Conservation (phyloP, 164 flowering plant species). For the Platanus orientalis region DNA sequence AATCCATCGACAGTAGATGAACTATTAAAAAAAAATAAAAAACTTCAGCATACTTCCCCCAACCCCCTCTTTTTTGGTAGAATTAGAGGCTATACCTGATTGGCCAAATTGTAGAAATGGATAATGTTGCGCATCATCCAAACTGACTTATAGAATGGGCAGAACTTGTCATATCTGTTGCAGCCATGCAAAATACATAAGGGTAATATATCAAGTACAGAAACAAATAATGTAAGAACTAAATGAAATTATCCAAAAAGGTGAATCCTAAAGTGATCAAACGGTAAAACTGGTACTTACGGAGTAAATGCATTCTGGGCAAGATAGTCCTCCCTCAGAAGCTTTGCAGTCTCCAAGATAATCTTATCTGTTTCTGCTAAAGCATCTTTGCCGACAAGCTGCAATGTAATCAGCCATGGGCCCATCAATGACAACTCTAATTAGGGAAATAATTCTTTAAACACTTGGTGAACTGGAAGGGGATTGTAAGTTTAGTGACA, state of each 20-base stretch:
- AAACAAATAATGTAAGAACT: too few species aligned
- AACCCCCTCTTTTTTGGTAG: too few species aligned
- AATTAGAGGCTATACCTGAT: constrained; percentile 50
- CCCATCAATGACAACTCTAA: background rate
- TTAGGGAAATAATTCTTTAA: background rate
- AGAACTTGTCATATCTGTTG: constrained; percentile 88
- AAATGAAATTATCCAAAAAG: background rate
- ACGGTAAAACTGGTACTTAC: constrained; percentile 38
- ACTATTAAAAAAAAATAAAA: background rate
- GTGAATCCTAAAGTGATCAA: background rate
- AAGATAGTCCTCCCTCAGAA: constrained; percentile 96
- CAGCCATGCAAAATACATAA: constrained; percentile 9
- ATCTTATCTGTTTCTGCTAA: constrained; percentile 96
- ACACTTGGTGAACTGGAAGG: too few species aligned
- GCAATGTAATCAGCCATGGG: constrained; percentile 22
- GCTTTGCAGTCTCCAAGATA: constrained; percentile 93
- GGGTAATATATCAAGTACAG: background rate
- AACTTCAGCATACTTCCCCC: too few species aligned
- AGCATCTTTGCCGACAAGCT: constrained; percentile 99
- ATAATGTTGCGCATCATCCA: constrained; percentile 99
- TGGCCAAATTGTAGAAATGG: constrained; percentile 88
- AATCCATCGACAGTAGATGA: background rate
- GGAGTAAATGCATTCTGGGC: constrained; percentile 99
- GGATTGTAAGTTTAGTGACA: too few species aligned
- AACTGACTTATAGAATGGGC: constrained; percentile 97